Conservation (phyloP, 2,329 filamentous ascomycete species). For the Botrytis sinoallii region DNA sequence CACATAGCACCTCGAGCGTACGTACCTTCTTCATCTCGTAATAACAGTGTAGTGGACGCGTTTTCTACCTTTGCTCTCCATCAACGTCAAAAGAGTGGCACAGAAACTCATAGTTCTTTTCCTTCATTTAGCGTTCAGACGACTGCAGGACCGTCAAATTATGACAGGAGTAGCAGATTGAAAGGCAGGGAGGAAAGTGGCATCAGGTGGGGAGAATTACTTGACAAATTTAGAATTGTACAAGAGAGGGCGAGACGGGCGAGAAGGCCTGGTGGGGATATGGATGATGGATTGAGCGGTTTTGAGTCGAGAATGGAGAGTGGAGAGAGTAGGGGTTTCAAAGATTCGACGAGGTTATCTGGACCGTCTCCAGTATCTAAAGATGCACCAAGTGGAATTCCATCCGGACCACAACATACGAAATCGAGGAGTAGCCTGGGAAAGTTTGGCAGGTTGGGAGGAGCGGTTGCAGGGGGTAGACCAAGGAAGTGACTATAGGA, state of each 20-base stretch:
- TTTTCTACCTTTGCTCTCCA: slow-evolving; percentile 36
- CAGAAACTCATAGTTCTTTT: slow-evolving; percentile 36
- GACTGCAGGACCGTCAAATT: slow-evolving; percentile 52
- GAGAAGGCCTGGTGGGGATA: slow-evolving; percentile 51
- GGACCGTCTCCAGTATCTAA: slow-evolving; percentile 49
- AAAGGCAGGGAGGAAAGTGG: slow-evolving; percentile 74
- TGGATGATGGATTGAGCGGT: slow-evolving; percentile 50
- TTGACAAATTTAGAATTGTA: slow-evolving; percentile 90
- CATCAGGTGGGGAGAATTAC: slow-evolving; percentile 86
- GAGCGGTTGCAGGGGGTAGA: slow-evolving; percentile 58
- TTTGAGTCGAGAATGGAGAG: slow-evolving; percentile 43
- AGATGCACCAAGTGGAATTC: slow-evolving; percentile 41
- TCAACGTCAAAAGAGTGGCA: slow-evolving; percentile 34
- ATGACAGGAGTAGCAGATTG: slow-evolving; percentile 72
- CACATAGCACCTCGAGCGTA: slow-evolving; percentile 80
- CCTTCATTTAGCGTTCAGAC: slow-evolving; percentile 44
- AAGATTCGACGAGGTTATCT: slow-evolving; percentile 37
- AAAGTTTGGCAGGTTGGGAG: slow-evolving; percentile 67
- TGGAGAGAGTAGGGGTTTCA: slow-evolving; percentile 40
- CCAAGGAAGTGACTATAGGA: slow-evolving; percentile 47
- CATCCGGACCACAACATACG: slow-evolving; percentile 41
- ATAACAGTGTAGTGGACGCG: slow-evolving; percentile 37
- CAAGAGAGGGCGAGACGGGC: slow-evolving; percentile 80
- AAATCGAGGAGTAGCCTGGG: slow-evolving; percentile 64
- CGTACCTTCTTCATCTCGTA: slow-evolving; percentile 44